Evolutionary conservation across 306 rosid species (phyloP).

Genomic region (Abrus pulchellus): DNA sequence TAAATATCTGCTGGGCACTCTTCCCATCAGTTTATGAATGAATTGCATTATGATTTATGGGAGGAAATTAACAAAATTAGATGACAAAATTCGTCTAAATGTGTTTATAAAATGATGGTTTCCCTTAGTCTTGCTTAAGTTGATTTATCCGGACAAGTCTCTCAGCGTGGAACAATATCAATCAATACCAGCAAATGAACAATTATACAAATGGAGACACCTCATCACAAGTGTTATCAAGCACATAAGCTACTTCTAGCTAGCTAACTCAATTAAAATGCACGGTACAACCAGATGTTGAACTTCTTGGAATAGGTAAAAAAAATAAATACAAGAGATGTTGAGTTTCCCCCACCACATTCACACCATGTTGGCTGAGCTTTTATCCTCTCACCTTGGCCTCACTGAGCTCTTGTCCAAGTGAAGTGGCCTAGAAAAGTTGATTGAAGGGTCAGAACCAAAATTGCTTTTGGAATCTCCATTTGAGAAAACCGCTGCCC

Average conservation of each 20-base stretch:
- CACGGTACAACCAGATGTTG: slow-evolving; percentile 80
- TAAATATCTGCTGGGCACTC: neutral
- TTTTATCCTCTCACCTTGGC: slow-evolving; percentile 45
- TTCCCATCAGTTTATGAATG: neutral
- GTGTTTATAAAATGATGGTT: slow-evolving; percentile 23
- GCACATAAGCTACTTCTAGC: slow-evolving; percentile 50
- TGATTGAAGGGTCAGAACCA: slow-evolving; percentile 73
- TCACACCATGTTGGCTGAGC: slow-evolving; percentile 26
- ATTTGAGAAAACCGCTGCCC: slow-evolving; percentile 65
- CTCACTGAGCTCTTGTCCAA: slow-evolving; percentile 63
- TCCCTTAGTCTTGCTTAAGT: neutral
- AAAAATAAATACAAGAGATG: slow-evolving; percentile 2
- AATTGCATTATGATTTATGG: neutral
- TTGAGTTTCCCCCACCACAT: slow-evolving; percentile 27
- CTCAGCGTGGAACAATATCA: neutral
- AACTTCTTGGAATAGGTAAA: slow-evolving; percentile 53
- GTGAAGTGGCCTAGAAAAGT: slow-evolving; percentile 73
- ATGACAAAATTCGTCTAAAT: neutral
- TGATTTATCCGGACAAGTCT: slow-evolving; percentile 21
- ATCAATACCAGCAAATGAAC: slow-evolving; percentile 32
- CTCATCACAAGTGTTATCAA: slow-evolving; percentile 40
- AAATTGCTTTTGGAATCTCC: slow-evolving; percentile 85
- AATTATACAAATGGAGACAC: slow-evolving; percentile 49
- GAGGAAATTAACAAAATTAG: neutral
- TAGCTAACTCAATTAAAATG: slow-evolving; percentile 43